Conservation (phyloP, 306 rosid species). For the Castanopsis chinensis region DNA sequence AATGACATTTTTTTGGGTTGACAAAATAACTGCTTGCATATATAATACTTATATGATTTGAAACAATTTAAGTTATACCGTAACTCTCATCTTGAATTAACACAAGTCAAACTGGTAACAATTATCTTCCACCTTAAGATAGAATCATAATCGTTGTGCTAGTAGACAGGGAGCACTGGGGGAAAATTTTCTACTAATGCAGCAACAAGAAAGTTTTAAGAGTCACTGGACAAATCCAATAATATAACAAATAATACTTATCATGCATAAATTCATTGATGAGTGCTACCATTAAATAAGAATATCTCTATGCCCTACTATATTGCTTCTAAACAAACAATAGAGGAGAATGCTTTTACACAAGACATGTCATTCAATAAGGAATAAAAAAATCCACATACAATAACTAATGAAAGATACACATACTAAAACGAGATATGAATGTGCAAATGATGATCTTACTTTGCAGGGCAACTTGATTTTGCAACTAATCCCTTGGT, state of each 20-base stretch:
- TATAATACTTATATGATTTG: no score
- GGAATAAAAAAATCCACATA: constrained; percentile 4
- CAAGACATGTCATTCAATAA: constrained; percentile 2
- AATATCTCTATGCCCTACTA: background rate
- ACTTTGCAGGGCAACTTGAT: constrained; percentile 94
- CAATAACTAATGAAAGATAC: constrained; percentile 10
- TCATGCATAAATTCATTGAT: background rate
- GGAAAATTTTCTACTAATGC: no score
- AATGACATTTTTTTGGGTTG: background rate
- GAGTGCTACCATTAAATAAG: background rate
- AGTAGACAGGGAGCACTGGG: no score
- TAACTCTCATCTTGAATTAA: background rate
- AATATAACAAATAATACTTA: background rate
- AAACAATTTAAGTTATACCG: background rate
- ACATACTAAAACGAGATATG: background rate
- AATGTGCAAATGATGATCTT: constrained; percentile 28
- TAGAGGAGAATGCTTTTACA: constrained; percentile 3
- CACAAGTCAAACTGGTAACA: no score
- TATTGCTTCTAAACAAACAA: background rate
- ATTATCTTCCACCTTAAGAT: no score
- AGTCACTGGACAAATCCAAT: no score
- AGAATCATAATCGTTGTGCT: no score
- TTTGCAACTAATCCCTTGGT: constrained; percentile 74
- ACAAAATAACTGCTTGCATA: no score
- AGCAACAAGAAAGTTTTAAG: no score